Evolutionary conservation across 2,329 filamentous ascomycete genomes (phyloP).

Genomic region (Neurospora crassa): DNA sequence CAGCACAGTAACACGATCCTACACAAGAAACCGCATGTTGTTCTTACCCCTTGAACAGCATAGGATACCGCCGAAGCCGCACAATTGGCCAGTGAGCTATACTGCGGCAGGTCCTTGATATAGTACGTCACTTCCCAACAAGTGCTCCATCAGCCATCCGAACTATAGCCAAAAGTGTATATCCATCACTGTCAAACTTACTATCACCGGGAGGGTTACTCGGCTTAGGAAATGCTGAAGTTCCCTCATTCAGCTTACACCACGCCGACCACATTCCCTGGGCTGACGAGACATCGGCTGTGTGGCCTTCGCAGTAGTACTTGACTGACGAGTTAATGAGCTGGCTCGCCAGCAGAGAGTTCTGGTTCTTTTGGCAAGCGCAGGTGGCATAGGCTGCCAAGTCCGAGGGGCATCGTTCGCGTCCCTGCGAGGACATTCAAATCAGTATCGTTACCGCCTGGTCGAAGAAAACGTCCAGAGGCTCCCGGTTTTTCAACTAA

Average conservation of each 20-base stretch:
- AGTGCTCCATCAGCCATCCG: not conserved
- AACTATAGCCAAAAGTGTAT: not conserved
- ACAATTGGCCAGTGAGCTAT: slow-evolving; percentile 33
- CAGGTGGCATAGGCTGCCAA: slow-evolving; percentile 34
- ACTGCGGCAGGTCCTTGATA: slow-evolving; percentile 41
- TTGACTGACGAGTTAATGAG: slow-evolving; percentile 33
- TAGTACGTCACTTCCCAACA: slow-evolving; percentile 39
- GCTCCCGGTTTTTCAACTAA: slow-evolving; percentile 13
- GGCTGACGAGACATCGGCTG: slow-evolving; percentile 37
- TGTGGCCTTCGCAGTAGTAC: slow-evolving; percentile 35
- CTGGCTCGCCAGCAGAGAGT: slow-evolving; percentile 33
- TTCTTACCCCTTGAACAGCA: slow-evolving; percentile 30
- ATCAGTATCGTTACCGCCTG: slow-evolving; percentile 16
- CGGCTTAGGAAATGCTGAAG: slow-evolving; percentile 36
- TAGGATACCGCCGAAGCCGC: slow-evolving; percentile 34
- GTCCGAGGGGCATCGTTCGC: slow-evolving; percentile 19
- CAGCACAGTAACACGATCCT: slow-evolving; percentile 5
- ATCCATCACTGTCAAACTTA: slow-evolving; percentile 21
- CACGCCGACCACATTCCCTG: slow-evolving; percentile 42
- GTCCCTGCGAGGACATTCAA: slow-evolving; percentile 21
- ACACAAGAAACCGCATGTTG: not conserved
- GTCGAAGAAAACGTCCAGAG: not conserved
- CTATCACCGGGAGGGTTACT: slow-evolving; percentile 40
- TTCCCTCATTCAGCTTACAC: slow-evolving; percentile 40
- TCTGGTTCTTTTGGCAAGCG: slow-evolving; percentile 41